Conservation (phyloP, 192 early-diverging fungal genomes). For the Coemansia sp. region DNA sequence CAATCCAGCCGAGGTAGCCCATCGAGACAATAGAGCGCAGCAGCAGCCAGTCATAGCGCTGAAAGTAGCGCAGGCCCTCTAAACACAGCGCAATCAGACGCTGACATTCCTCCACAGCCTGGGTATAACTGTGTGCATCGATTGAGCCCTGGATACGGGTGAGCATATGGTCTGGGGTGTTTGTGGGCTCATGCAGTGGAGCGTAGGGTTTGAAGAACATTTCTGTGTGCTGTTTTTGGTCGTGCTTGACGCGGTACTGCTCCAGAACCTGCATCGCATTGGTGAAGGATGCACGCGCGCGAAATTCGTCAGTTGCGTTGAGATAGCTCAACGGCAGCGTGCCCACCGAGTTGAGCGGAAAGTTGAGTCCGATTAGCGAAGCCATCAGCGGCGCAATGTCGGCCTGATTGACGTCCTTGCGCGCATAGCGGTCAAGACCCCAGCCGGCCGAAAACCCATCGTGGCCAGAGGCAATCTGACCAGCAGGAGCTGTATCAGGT, state of each 20-base stretch:
- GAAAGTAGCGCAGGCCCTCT: slow-evolving; percentile 89
- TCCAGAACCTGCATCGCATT: slow-evolving; percentile 85
- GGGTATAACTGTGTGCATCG: slow-evolving; percentile 57
- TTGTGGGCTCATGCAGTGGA: slow-evolving; percentile 58
- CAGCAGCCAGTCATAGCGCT: slow-evolving; percentile 97
- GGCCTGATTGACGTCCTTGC: slow-evolving; percentile 89
- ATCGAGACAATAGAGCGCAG: slow-evolving; percentile 76
- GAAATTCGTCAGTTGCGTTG: slow-evolving; percentile 66
- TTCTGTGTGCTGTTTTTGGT: slow-evolving; percentile 73
- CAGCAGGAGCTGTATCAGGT: slow-evolving; percentile 30
- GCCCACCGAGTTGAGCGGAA: slow-evolving; percentile 94
- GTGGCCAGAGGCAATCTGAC: slow-evolving; percentile 62
- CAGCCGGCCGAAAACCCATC: slow-evolving; percentile 73
- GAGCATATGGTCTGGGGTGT: slow-evolving; percentile 56
- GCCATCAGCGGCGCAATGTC: slow-evolving; percentile 97
- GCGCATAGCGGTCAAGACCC: slow-evolving; percentile 60
- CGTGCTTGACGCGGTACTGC: slow-evolving; percentile 86
- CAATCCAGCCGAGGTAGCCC: slow-evolving; percentile 91
- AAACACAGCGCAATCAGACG: slow-evolving; percentile 65
- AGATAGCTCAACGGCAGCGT: slow-evolving; percentile 81
- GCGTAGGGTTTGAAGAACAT: slow-evolving; percentile 77
- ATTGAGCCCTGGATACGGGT: slow-evolving; percentile 63
- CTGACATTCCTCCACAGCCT: slow-evolving; percentile 68
- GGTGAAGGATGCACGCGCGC: slow-evolving; percentile 71
- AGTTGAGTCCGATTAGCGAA: slow-evolving; percentile 78